Evolutionary conservation across 2,329 filamentous ascomycete species (phyloP).

Genomic region (Fusarium setosum): DNA sequence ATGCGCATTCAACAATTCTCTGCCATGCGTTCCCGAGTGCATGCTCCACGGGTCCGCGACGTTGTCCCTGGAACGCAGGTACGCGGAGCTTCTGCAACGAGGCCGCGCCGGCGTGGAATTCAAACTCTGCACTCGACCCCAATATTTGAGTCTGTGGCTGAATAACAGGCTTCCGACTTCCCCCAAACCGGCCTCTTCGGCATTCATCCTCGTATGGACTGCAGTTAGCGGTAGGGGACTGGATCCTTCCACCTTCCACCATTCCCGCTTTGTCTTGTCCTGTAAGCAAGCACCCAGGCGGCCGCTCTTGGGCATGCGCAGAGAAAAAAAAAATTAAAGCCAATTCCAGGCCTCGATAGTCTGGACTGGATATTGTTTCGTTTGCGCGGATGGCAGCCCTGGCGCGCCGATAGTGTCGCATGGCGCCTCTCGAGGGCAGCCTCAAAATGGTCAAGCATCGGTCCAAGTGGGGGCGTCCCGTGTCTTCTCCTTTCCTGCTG

Average conservation of each 20-base stretch:
- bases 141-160: conserved; percentile 28
- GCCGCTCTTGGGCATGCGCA: neutral
- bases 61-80: conserved; percentile 28
- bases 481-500: conserved; percentile 11
- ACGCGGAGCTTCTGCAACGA: conserved; percentile 15
- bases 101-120: conserved; percentile 11
- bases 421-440: conserved; percentile 13
- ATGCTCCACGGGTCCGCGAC: neutral
- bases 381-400: conserved; percentile 23
- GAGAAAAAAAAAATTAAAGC: conserved; percentile 2
- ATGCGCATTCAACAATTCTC: neutral
- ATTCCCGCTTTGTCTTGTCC: neutral
- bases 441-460: conserved; percentile 10
- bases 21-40: neutral
- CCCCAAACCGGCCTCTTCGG: conserved; percentile 16
- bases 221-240: no score
- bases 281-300: neutral
- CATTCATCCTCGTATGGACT: neutral
- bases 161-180: conserved; percentile 1
- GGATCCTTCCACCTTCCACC: neutral
- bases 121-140: conserved; percentile 7
- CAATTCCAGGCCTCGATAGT: conserved; percentile 35
- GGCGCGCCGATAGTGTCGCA: conserved; percentile 30
- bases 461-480: conserved; percentile 6
- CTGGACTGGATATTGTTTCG: conserved; percentile 34